Conservation (phyloP, 257 asterid species). For the Capsicum rhomboideum region DNA sequence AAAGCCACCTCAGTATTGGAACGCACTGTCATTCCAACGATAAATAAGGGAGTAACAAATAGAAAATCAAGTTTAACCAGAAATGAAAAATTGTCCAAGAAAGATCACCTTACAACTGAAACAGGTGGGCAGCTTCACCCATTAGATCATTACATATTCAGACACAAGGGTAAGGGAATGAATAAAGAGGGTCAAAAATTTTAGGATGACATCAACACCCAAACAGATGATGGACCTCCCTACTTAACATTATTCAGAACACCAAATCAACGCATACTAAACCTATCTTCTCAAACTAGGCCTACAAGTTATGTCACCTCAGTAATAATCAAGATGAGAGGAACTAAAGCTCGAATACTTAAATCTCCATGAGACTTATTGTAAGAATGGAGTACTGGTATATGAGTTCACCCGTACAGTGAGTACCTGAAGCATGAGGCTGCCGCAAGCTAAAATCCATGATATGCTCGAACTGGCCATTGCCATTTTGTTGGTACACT, state of each 20-base stretch:
- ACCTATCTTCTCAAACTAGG: slow-evolving; percentile 5
- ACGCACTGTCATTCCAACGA: background rate
- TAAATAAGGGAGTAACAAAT: background rate
- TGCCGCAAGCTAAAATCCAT: background rate
- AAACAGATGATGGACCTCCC: background rate
- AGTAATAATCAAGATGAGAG: background rate
- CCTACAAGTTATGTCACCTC: slow-evolving; percentile 1
- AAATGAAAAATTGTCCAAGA: background rate
- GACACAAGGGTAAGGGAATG: background rate
- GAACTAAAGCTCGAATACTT: background rate
- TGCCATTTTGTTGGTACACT: background rate
- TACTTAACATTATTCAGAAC: background rate
- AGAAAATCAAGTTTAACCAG: background rate
- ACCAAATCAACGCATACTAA: background rate
- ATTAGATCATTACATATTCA: background rate
- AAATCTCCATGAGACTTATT: background rate
- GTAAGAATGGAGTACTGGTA: background rate
- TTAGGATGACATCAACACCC: background rate
- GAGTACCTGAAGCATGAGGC: background rate
- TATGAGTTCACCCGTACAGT: background rate
- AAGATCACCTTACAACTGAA: background rate
- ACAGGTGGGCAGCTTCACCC: background rate
- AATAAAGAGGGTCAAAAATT: background rate
- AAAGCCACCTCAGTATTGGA: background rate
- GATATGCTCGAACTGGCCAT: background rate